phyloP scores from a whole-genome alignment of 768 basidiomycete species.

The Suillus variegatus region DNA sequence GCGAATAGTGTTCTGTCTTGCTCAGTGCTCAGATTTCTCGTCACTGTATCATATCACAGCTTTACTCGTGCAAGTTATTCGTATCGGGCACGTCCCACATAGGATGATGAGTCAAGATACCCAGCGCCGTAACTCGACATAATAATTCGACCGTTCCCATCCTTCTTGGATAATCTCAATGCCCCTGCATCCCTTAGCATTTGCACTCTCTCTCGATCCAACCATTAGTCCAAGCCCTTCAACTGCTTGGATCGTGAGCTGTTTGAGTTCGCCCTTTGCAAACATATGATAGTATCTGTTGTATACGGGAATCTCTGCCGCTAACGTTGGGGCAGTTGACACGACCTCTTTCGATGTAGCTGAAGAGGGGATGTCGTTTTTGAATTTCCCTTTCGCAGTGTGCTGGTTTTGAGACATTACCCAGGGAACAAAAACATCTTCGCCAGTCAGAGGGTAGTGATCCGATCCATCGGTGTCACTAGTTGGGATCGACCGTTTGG shows the following conservation, averaged over 20 bases:
- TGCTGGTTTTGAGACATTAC: constrained; percentile 47
- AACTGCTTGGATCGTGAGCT: constrained; percentile 66
- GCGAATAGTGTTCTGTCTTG: constrained; percentile 60
- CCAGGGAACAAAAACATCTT: constrained; percentile 93
- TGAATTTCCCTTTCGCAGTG: constrained; percentile 14
- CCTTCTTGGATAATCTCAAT: constrained; percentile 71
- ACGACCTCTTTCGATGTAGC: constrained; percentile 4
- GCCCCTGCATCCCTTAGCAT: constrained; percentile 36
- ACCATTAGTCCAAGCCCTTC: constrained; percentile 54
- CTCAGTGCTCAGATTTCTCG: constrained; percentile 33
- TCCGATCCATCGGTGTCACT: constrained; percentile 4
- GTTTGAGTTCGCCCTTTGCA: constrained; percentile 70
- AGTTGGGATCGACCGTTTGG: constrained; percentile 66
- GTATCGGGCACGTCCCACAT: constrained; percentile 11
- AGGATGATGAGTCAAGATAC: constrained; percentile 23
- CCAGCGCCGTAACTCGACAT: constrained; percentile 77
- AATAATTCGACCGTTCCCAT: constrained; percentile 91
- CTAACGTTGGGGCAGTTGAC: neutral
- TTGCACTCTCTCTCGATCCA: constrained; percentile 32
- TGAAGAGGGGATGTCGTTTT: constrained; percentile 12
- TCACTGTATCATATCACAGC: constrained; percentile 30
- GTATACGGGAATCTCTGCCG: constrained; percentile 47
- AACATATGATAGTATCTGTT: constrained; percentile 99
- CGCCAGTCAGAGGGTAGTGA: constrained; percentile 42
- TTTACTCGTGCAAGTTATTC: constrained; percentile 22